Conservation (phyloP, 768 basidiomycete species). For the Boletus speciosus region DNA sequence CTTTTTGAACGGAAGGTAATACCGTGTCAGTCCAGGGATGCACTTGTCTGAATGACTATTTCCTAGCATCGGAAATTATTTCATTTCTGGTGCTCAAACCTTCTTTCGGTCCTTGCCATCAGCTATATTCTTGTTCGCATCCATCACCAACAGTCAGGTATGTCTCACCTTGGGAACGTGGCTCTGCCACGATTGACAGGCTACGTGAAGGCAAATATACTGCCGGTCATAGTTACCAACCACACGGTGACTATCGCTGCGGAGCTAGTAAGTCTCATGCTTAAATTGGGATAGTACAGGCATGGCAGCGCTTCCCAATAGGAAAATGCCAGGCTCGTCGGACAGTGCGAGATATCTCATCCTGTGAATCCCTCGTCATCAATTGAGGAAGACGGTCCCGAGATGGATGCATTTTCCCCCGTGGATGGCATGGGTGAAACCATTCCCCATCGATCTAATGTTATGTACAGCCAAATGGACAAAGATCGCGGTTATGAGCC, state of each 20-base stretch:
- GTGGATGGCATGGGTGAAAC: slow-evolving; percentile 53
- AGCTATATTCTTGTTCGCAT: slow-evolving; percentile 90
- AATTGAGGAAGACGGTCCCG: slow-evolving; percentile 26
- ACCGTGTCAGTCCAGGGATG: background rate
- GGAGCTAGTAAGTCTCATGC: slow-evolving; percentile 55
- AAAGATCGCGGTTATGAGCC: slow-evolving; percentile 52
- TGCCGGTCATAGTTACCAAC: slow-evolving; percentile 91
- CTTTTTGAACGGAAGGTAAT: slow-evolving; percentile 83
- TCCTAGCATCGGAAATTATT: slow-evolving; percentile 81
- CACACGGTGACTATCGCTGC: slow-evolving; percentile 95
- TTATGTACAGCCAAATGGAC: slow-evolving; percentile 56
- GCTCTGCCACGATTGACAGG: slow-evolving; percentile 10
- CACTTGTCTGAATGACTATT: background rate
- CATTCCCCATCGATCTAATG: slow-evolving; percentile 50
- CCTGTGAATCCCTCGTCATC: slow-evolving; percentile 46
- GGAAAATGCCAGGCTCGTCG: slow-evolving; percentile 78
- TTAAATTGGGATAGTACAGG: slow-evolving; percentile 50
- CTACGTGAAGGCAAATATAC: slow-evolving; percentile 60
- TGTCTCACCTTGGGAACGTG: slow-evolving; percentile 15
- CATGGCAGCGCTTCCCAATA: slow-evolving; percentile 26
- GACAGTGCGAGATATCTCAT: slow-evolving; percentile 93
- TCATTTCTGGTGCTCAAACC: slow-evolving; percentile 81
- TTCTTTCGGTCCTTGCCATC: slow-evolving; percentile 93
- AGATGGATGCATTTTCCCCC: slow-evolving; percentile 43
- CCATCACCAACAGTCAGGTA: slow-evolving; percentile 77